Percentiles rank a stretch among this genome's conserved stretches.
Conservation (phyloP, 1,284 basidiomycete genomes). For the Cryptococcus sp. region DNA sequence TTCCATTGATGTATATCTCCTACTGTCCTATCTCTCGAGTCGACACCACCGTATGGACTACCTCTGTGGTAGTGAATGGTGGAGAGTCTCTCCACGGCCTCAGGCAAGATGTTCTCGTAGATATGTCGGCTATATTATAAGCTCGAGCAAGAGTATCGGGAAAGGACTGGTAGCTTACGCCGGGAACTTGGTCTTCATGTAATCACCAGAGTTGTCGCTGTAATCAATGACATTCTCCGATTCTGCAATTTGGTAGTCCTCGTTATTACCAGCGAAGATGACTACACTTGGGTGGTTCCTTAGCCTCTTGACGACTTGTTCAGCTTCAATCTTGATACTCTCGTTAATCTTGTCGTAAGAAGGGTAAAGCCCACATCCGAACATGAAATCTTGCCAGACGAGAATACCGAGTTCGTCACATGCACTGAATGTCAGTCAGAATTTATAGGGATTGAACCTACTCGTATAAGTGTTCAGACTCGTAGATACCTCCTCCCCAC, state of each 20-base stretch:
- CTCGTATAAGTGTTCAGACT: conserved; percentile 52
- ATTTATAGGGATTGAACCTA: conserved; percentile 8
- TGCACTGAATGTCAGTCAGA: conserved; percentile 6
- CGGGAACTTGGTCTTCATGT: conserved; percentile 75
- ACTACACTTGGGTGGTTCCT: conserved; percentile 59
- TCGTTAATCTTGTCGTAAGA: conserved; percentile 49
- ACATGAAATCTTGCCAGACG: conserved; percentile 54
- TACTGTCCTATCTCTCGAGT: conserved; percentile 65
- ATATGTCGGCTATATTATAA: conserved; percentile 58
- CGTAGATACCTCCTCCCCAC: conserved; percentile 56
- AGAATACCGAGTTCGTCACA: conserved; percentile 64
- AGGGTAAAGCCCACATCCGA: conserved; percentile 58
- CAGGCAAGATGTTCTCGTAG: conserved; percentile 75
- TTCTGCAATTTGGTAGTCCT: conserved; percentile 68
- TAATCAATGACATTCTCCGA: conserved; percentile 71
- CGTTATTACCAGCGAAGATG: conserved; percentile 87
- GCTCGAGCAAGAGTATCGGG: neutral
- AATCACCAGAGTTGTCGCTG: conserved; percentile 70
- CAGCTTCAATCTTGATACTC: conserved; percentile 50
- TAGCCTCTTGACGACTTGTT: conserved; percentile 50
- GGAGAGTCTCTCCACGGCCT: conserved; percentile 60
- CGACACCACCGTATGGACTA: conserved; percentile 78
- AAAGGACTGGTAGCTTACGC: conserved; percentile 46
- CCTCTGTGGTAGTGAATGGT: conserved; percentile 74
- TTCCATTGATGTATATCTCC: conserved; percentile 91